These are phyloP conservation scores for Paecilomyces formosus DNA, from an alignment of 2,329 filamentous ascomycete genomes.

Conservation along the genomic window DNA sequence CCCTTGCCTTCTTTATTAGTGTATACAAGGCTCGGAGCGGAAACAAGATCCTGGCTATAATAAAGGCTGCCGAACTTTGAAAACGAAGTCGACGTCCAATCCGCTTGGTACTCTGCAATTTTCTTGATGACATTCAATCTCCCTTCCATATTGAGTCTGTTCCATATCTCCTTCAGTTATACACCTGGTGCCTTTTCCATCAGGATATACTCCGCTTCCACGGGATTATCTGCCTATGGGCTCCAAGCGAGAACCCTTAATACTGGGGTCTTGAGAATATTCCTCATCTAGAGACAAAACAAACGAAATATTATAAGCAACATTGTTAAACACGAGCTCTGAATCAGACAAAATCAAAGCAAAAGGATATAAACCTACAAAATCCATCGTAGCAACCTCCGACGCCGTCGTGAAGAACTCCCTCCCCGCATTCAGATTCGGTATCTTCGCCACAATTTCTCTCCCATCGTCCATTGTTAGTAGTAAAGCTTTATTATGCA, in stretches of 20 bases:
- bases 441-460: not conserved
- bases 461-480: not conserved
- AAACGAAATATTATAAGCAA: not conserved
- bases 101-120: conserved; percentile 22
- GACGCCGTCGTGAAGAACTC: conserved; percentile 10
- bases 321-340: not conserved
- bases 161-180: conserved; percentile 22
- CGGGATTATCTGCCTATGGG: not conserved
- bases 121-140: conserved; percentile 17
- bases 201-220: not conserved
- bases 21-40: conserved; percentile 4
- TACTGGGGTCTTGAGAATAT: not conserved
- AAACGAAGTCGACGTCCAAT: conserved; percentile 24
- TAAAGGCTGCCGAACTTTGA: conserved; percentile 18
- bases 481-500: not conserved
- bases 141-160: conserved; percentile 16
- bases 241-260: not conserved
- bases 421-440: not conserved
- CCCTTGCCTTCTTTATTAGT: conserved; percentile 14
- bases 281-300: not conserved
- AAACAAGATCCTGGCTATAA: conserved; percentile 21
- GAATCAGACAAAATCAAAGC: not conserved
- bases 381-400: conserved; percentile 14
- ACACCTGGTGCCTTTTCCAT: conserved; percentile 15
- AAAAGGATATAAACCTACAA: too few relatives aligned